Percentiles rank a stretch among this genome's conserved stretches.
Conservation (phyloP, 495 filamentous ascomycete species). For the Pyrenopolyporus hunteri region DNA sequence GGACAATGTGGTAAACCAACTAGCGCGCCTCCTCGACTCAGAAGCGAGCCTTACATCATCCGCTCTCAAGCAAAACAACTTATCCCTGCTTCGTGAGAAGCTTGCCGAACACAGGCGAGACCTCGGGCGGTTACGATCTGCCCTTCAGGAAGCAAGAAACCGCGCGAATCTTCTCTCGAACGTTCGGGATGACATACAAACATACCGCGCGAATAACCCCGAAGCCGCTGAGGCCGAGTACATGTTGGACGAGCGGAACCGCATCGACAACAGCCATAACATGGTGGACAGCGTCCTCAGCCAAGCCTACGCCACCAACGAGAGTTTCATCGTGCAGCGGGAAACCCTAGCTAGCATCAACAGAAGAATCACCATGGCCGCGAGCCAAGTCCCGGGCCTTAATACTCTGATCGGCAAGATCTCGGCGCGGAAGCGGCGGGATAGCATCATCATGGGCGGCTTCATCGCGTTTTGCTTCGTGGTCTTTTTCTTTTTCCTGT, state of each 20-base stretch:
- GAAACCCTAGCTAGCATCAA: constrained; percentile 88
- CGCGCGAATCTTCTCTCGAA: constrained; percentile 89
- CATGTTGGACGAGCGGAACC: constrained; percentile 88
- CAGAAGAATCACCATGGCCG: constrained; percentile 83
- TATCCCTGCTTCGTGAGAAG: constrained; percentile 89
- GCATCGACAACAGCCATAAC: constrained; percentile 85
- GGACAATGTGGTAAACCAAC: constrained; percentile 79
- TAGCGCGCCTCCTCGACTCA: constrained; percentile 89
- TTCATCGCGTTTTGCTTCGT: constrained; percentile 93
- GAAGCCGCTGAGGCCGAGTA: constrained; percentile 87
- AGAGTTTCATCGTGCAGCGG: constrained; percentile 84
- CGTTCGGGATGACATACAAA: constrained; percentile 89
- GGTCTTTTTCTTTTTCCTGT: constrained; percentile 83
- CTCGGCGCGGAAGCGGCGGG: constrained; percentile 90
- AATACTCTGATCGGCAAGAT: constrained; percentile 94
- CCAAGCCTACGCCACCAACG: constrained; percentile 96
- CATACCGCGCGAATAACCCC: constrained; percentile 82
- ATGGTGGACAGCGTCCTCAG: constrained; percentile 89
- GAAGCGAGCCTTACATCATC: constrained; percentile 89
- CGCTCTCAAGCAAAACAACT: constrained; percentile 92
- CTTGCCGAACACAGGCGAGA: constrained; percentile 86
- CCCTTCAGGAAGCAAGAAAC: constrained; percentile 75
- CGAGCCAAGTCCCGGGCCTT: constrained; percentile 88
- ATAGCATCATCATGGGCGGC: constrained; percentile 88
- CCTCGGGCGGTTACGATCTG: constrained; percentile 69